Evolutionary conservation across 306 rosid genomes (phyloP).

Genomic region (Rosa lucieae): DNA sequence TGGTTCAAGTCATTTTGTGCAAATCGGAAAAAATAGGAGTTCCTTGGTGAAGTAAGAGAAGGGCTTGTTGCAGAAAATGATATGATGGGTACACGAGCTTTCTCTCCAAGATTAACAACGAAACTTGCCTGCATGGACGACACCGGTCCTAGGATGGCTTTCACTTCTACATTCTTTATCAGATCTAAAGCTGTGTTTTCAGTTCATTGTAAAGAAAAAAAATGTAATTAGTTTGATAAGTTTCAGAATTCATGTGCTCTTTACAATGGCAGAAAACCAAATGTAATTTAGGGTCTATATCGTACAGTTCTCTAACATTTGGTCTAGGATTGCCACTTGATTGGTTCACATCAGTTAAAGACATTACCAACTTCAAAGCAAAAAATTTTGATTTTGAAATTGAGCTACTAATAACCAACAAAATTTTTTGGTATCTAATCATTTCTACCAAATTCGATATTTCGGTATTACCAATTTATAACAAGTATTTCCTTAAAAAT

Average conservation of each 20-base stretch:
- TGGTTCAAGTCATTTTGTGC: background rate
- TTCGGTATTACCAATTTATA: no score
- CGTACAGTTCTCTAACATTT: background rate
- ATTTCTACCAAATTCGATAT: no score
- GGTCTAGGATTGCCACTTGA: background rate
- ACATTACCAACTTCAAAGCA: no score
- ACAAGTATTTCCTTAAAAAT: no score
- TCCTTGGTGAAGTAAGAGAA: background rate
- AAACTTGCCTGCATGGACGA: background rate
- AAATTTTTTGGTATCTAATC: no score
- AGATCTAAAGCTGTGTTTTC: background rate
- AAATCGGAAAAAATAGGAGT: background rate
- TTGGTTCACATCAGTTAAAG: no score
- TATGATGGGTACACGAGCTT: background rate
- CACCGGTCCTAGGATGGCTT: background rate
- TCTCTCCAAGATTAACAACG: background rate
- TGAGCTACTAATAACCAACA: no score
- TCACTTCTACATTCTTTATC: conserved; percentile 1
- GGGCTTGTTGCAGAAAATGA: conserved; percentile 5
- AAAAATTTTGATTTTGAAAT: no score
- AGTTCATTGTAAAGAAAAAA: background rate
- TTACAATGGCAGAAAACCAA: background rate
- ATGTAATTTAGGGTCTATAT: background rate
- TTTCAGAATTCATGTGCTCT: background rate
- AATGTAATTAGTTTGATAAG: background rate